Base-by-base conservation (phyloP, 108 stramenopile species). In the Nitzschia inconspicua region DNA sequence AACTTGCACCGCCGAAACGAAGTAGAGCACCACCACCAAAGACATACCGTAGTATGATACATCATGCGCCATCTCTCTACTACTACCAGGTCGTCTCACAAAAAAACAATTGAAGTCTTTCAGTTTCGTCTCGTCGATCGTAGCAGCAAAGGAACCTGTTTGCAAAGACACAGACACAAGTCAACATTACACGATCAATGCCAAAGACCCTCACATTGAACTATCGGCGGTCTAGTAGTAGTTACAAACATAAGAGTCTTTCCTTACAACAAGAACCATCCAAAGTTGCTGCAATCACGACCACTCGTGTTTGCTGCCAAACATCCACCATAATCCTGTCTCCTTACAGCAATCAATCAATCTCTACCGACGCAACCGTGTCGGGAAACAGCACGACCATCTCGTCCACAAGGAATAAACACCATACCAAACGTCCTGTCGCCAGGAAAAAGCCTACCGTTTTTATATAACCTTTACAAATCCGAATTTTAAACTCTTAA, bases 361-460 rank as follows among this genome's bases (percentile, higher is more conserved):
- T 41, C 37, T 44, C 34, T 27, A 23, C 69, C 60, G 60, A 62
- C 51, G 69, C 69, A 40, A 36, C 40, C 30, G 62, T 63, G 62
- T 63, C 70, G 70, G 63, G 58, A 53, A 55, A 26, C 22, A 30
- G 24, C 54, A 64, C 47, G 54, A 72, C 58, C 61, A 63, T 64
- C 44, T 64, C 70, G 46, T 58, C 61, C 5, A 28, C 54, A 11
- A 63, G 1, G 26, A 49, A 64, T 59, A 44, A n/a, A 24, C 63
- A 34, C 46, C 20, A 36, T 35, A 57, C 11, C 32, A 30, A 14
- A 14, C 11, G 11, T 24, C 57, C 16, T 52, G 26, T 57, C 56
- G 31, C 4, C 13, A 28, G 66, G 66, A 66, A 48, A 58, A 66
- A 57, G 26, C 35, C 59, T 20, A 60, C 18, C 26, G 19, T 35